These are phyloP conservation scores for Avena eriantha DNA, from an alignment of 176 grass and related monocot species.

Conservation along the genomic window DNA sequence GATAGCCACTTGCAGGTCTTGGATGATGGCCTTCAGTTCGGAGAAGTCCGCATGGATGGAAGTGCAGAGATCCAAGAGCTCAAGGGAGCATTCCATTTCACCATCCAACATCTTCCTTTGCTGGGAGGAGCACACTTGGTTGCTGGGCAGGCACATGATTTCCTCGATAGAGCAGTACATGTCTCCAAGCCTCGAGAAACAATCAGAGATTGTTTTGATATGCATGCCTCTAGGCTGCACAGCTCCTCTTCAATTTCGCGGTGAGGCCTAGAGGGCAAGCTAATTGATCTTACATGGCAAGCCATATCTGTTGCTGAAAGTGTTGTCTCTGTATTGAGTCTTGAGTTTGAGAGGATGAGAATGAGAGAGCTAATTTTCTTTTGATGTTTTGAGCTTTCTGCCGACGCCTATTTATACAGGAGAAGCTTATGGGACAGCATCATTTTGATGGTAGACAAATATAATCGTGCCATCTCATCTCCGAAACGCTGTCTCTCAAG, in stretches of 20 bases:
- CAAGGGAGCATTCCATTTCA: constrained; percentile 44
- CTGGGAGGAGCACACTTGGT: constrained; percentile 28
- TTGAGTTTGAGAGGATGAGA: background rate
- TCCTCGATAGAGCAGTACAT: constrained; percentile 32
- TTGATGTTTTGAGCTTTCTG: background rate
- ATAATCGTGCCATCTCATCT: background rate
- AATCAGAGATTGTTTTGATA: constrained; percentile 3
- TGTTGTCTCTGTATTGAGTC: background rate
- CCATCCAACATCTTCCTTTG: constrained; percentile 47
- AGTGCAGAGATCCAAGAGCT: constrained; percentile 37
- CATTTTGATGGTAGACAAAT: background rate
- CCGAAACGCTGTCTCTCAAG: background rate
- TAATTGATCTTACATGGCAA: constrained; percentile 33
- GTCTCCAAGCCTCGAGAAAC: constrained; percentile 17
- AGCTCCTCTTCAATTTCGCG: constrained; percentile 35
- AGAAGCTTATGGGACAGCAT: background rate
- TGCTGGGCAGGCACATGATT: constrained; percentile 39
- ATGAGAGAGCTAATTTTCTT: background rate
- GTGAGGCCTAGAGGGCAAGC: constrained; percentile 27
- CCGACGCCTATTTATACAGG: background rate
- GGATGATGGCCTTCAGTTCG: constrained; percentile 32
- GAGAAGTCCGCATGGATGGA: constrained; percentile 6
- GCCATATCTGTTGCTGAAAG: constrained; percentile 17
- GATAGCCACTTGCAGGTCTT: constrained; percentile 3
- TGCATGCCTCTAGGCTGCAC: constrained; percentile 20